Evolutionary conservation across 768 basidiomycete species (phyloP).

Genomic region (Exidia glandulosa): DNA sequence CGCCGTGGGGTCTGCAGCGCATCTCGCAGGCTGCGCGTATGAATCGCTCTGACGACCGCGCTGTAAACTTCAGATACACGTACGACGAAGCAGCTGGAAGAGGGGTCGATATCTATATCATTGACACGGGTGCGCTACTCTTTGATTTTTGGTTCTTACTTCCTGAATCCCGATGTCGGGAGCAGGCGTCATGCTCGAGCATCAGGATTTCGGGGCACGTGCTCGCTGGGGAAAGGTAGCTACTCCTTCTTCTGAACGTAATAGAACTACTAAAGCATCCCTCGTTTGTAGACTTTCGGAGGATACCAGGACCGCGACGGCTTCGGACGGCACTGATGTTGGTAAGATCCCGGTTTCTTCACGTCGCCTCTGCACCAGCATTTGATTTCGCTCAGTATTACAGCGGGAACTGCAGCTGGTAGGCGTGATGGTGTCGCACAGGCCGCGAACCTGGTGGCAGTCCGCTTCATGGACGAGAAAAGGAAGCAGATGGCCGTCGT

Average conservation of each 20-base stretch:
- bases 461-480: slow-evolving; percentile 3
- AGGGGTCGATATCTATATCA: slow-evolving; percentile 3
- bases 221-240: slow-evolving; percentile 10
- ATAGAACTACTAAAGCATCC: no score
- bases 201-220: slow-evolving; percentile 7
- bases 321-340: neutral
- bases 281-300: no score
- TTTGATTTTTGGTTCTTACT: no score
- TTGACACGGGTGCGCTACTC: slow-evolving; percentile 1
- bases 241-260: no score
- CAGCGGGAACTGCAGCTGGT: slow-evolving; percentile 5
- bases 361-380: no score
- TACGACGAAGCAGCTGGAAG: neutral
- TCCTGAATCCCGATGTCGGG: no score
- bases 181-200: neutral
- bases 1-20: slow-evolving; percentile 2
- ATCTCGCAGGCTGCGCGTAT: neutral
- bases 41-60: neutral
- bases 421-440: slow-evolving; percentile 1
- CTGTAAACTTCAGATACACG: slow-evolving; percentile 18
- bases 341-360: no score
- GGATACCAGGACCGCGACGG: neutral
- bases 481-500: no score
- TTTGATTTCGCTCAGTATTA: no score
- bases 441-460: neutral